Evolutionary conservation across 1,284 basidiomycete genomes (phyloP).

Genomic region (Coniophora puteana): DNA sequence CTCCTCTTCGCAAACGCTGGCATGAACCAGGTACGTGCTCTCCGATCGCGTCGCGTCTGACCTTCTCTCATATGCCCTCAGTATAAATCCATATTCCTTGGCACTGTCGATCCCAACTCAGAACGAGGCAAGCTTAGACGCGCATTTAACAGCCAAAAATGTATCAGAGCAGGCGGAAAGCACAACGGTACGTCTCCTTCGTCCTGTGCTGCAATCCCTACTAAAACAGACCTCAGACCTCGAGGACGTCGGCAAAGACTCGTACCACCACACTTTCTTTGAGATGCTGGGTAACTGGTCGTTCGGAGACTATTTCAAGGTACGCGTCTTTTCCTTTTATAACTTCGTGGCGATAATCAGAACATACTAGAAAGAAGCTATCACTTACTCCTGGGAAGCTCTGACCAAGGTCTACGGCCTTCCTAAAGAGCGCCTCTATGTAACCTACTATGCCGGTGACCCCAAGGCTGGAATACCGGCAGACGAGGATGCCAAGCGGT

Average conservation of each 20-base stretch:
- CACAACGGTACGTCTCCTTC: conserved; percentile 75
- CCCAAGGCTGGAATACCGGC: conserved; percentile 81
- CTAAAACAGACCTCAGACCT: conserved; percentile 56
- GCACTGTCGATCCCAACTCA: conserved; percentile 91
- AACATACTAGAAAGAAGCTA: conserved; percentile 78
- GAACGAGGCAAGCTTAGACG: conserved; percentile 87
- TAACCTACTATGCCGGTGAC: conserved; percentile 98
- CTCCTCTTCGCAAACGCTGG: conserved; percentile 97
- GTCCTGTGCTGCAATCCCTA: neutral
- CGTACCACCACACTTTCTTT: conserved; percentile 97
- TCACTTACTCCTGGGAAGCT: conserved; percentile 91
- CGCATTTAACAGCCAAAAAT: conserved; percentile 96
- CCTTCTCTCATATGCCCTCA: conserved; percentile 28
- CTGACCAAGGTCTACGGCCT: conserved; percentile 88
- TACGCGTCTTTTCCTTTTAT: conserved; percentile 19
- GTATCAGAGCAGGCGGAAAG: conserved; percentile 97
- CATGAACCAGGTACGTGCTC: conserved; percentile 77
- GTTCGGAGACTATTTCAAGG: conserved; percentile 99
- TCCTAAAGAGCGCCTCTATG: conserved; percentile 89
- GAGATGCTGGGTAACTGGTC: conserved; percentile 99
- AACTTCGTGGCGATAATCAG: neutral
- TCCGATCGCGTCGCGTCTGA: conserved; percentile 1
- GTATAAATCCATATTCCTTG: conserved; percentile 97
- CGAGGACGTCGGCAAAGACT: conserved; percentile 98
- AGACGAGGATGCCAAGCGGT: conserved; percentile 84